Conservation (phyloP, 1,139 yeast genomes). For the Waltiozyma solani region DNA sequence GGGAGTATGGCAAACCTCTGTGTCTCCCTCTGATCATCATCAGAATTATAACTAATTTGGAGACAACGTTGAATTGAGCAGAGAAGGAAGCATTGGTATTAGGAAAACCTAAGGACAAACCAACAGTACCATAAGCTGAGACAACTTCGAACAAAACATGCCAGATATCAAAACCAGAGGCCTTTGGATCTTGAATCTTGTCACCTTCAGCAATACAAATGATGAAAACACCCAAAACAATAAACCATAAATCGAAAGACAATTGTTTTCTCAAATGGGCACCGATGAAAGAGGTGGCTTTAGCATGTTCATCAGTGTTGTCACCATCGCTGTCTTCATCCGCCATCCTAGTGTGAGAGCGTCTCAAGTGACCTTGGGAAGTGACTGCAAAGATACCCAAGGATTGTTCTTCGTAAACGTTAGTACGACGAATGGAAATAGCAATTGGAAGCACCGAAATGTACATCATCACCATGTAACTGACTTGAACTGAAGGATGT, state of each 20-base stretch:
- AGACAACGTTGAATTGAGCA: conserved; percentile 58
- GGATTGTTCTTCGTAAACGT: conserved; percentile 95
- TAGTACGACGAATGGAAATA: conserved; percentile 90
- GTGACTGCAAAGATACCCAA: conserved; percentile 58
- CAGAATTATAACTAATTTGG: conserved; percentile 79
- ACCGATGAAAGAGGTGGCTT: conserved; percentile 55
- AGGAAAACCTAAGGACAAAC: conserved; percentile 79
- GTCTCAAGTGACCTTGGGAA: conserved; percentile 20
- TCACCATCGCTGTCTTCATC: conserved; percentile 18
- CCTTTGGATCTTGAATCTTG: conserved; percentile 35
- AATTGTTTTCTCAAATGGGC: conserved; percentile 87
- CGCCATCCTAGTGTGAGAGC: background rate
- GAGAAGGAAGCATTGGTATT: conserved; percentile 56
- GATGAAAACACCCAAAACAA: conserved; percentile 76
- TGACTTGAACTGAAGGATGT: conserved; percentile 89
- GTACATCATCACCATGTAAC: conserved; percentile 96
- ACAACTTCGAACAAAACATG: conserved; percentile 76
- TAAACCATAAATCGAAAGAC: conserved; percentile 91
- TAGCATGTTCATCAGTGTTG: conserved; percentile 6
- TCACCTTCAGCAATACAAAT: conserved; percentile 80
- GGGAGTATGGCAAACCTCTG: conserved; percentile 89
- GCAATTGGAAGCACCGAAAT: conserved; percentile 94
- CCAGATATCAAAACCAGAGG: conserved; percentile 54
- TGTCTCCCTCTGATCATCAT: conserved; percentile 93
- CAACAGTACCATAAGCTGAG: conserved; percentile 95